A percentile compares a stretch with the other conserved stretches of the same genome.
These are phyloP conservation scores for Avicennia marina DNA, from an alignment of 257 asterid species.

Conservation along the genomic window DNA sequence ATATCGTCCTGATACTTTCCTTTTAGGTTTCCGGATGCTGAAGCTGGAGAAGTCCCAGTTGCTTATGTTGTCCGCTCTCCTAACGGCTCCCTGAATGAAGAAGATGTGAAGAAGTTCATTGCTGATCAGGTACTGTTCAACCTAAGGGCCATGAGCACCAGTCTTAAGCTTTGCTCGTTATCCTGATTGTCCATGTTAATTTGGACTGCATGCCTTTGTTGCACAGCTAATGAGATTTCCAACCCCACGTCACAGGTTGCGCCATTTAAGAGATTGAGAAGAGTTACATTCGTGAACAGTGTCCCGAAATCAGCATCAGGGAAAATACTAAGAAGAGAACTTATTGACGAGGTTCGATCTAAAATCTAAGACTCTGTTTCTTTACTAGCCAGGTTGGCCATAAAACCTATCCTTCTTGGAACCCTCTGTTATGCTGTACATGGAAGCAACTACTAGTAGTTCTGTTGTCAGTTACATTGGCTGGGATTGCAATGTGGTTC, in stretches of 20 bases:
- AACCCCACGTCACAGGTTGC: conserved; percentile 28
- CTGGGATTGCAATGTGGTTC: background rate
- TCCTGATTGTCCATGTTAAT: background rate
- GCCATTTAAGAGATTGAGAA: conserved; percentile 27
- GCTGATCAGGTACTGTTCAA: conserved; percentile 23
- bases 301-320: conserved; percentile 91
- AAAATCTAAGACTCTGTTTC: conserved; percentile 18
- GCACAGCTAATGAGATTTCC: background rate
- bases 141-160: background rate
- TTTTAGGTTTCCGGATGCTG: conserved; percentile 53
- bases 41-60: conserved; percentile 71
- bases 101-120: conserved; percentile 21
- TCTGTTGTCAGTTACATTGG: no score
- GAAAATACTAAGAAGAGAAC: conserved; percentile 80
- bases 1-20: background rate
- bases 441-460: no score
- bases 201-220: background rate
- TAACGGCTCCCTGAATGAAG: conserved; percentile 16
- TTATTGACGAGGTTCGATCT: conserved; percentile 60
- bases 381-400: no score
- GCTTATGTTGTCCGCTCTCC: conserved; percentile 61
- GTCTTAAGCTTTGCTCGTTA: background rate
- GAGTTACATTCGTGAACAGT: conserved; percentile 47
- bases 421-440: no score
- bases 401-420: no score